Base-by-base conservation (phyloP, 768 basidiomycete genomes). In the Naganishia friedmannii region DNA sequence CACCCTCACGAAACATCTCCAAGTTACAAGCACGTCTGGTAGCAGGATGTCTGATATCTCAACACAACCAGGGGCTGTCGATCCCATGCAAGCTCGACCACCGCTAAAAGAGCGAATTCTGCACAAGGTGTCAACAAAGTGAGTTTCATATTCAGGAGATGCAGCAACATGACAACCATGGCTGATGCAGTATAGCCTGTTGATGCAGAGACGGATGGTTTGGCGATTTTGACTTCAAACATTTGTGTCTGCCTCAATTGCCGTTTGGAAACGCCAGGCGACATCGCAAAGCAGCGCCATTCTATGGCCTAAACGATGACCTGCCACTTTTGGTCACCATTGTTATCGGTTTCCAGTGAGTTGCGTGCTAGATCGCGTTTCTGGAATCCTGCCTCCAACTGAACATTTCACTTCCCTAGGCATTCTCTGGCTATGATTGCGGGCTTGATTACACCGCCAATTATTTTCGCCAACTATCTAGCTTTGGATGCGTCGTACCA, bases 361-460 rank as follows among this genome's bases (percentile, higher is more conserved):
- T 58, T 7, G 3, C 23, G 74, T 77, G 60, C 46, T 73, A 37
- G 0, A 55, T 68, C 51, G 66, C 63, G 26, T 37, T 69, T 46
- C 46, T 82, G 89, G 19, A 88, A 89, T 74, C 23, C 26, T 39
- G 39, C 3, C 34, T 34, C 2, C 15, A n/a, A 28, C 26, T 39
- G 3, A 21, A 67, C 34, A 53, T 3, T 51, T 23, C 9, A 8
- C 3, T 58, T 19, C 7, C 10, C 19, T 23, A 58, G 57, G n/a
- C 90, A 91, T 76, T 86, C 88, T 1, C 86, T 91, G 12, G 90
- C 89, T 1, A 92, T 92, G 90, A 84, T 91, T 19, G 90, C 89
- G 1, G 90, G 89, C 2, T 83, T 91, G 53, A 90, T 92, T 74
- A 90, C 89, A 0, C 91, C 90, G 0, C 90, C 91, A 0, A 91